Conservation (phyloP, 306 rosid species). For the Senna tora region DNA sequence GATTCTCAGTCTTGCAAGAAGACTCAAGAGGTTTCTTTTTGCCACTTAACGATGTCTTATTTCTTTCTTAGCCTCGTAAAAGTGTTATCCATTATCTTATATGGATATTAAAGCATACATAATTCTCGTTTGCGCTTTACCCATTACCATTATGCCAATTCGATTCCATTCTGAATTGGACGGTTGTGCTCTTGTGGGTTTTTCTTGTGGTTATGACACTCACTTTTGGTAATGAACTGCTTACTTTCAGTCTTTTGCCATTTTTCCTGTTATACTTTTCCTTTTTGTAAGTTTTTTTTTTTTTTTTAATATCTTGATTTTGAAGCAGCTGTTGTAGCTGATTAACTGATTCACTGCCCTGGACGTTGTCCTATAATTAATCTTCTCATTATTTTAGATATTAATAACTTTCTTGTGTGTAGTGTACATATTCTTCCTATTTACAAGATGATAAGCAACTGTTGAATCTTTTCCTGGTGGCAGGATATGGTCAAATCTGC, state of each 20-base stretch:
- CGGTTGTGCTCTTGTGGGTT: background rate
- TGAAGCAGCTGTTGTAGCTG: background rate
- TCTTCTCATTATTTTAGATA: background rate
- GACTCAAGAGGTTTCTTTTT: conserved; percentile 48
- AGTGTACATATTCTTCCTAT: too few species aligned
- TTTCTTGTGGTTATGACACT: background rate
- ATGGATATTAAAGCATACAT: background rate
- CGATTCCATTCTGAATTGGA: background rate
- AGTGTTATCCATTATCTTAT: background rate
- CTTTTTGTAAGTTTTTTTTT: background rate
- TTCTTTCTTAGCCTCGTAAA: background rate
- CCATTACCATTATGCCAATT: background rate
- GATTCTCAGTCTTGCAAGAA: conserved; percentile 38
- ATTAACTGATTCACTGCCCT: background rate
- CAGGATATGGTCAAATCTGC: conserved; percentile 58
- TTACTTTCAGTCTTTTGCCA: background rate
- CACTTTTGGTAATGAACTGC: background rate
- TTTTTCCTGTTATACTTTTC: background rate
- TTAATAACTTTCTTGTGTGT: background rate
- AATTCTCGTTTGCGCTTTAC: too few species aligned
- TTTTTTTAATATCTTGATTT: background rate
- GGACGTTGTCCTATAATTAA: background rate
- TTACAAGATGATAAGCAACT: background rate
- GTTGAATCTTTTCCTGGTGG: conserved; percentile 23
- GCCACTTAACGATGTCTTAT: background rate